Percentiles rank a stretch among this genome's conserved stretches.
Evolutionary conservation across 2,329 filamentous ascomycete species (phyloP).

Genomic region (Trichoderma asperellum): DNA sequence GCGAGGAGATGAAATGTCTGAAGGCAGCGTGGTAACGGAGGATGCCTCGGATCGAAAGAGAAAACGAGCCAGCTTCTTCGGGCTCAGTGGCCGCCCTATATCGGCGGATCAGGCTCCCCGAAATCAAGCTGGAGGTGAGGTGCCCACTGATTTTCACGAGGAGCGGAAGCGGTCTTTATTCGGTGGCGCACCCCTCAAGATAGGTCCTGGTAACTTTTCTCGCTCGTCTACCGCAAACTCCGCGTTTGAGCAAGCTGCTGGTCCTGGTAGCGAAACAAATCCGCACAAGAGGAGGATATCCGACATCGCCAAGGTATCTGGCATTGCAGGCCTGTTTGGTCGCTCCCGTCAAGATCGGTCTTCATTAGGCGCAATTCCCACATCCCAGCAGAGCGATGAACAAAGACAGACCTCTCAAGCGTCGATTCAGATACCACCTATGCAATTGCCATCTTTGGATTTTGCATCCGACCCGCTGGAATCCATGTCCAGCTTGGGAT

Average conservation of each 20-base stretch:
- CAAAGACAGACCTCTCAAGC: neutral
- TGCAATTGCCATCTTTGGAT: conserved; percentile 39
- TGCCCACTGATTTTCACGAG: conserved; percentile 28
- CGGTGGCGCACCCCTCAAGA: conserved; percentile 33
- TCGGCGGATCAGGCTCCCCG: conserved; percentile 33
- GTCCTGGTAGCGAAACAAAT: conserved; percentile 16
- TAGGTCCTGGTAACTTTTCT: conserved; percentile 30
- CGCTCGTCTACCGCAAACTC: conserved; percentile 36
- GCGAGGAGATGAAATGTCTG: conserved; percentile 48
- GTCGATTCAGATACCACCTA: conserved; percentile 30
- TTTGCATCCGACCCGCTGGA: conserved; percentile 40
- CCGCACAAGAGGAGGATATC: conserved; percentile 53
- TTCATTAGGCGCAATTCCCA: conserved; percentile 1
- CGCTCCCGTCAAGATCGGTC: conserved; percentile 31
- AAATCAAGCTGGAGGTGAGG: conserved; percentile 26
- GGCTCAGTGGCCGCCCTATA: conserved; percentile 35
- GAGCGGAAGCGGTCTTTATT: conserved; percentile 50
- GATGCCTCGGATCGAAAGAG: conserved; percentile 43
- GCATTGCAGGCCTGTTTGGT: conserved; percentile 38
- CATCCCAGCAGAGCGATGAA: conserved; percentile 1
- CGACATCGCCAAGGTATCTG: conserved; percentile 39
- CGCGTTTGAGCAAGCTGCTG: conserved; percentile 32
- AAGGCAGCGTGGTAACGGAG: conserved; percentile 47
- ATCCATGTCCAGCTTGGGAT: conserved; percentile 32
- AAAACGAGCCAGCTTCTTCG: conserved; percentile 48